phyloP scores from a whole-genome alignment of 75 land plant species.

The Adiantum capillusveneris region DNA sequence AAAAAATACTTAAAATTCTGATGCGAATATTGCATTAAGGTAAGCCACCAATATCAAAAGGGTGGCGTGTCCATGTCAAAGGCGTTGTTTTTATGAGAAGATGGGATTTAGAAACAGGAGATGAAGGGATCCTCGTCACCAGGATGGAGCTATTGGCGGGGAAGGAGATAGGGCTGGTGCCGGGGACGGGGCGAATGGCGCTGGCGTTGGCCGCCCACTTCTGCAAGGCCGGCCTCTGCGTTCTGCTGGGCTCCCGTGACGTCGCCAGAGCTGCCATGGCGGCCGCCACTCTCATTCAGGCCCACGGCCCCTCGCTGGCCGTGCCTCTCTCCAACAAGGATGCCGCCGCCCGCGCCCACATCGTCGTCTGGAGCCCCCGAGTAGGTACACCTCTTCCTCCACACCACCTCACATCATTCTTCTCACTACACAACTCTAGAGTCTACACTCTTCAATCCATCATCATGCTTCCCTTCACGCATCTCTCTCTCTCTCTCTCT shows the following conservation, averaged over 20 bases:
- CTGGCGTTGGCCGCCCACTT: not conserved
- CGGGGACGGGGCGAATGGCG: not conserved
- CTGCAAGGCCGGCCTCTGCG: not conserved
- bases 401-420: too few relatives aligned
- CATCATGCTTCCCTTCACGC: not conserved
- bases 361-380: slow-evolving; percentile 2
- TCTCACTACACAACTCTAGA: too few relatives aligned
- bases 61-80: too few relatives aligned
- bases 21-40: too few relatives aligned
- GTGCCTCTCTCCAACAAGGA: not conserved
- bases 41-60: too few relatives aligned
- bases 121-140: too few relatives aligned
- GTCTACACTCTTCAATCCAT: not conserved
- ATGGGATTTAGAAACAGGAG: too few relatives aligned
- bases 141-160: too few relatives aligned
- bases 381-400: not conserved
- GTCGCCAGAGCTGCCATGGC: not conserved
- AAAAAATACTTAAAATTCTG: too few relatives aligned
- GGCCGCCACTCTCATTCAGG: not conserved
- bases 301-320: not conserved
- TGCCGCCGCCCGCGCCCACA: not conserved
- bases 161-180: not conserved
- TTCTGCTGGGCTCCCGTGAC: not conserved
- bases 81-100: too few relatives aligned
- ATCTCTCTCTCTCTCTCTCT: too few relatives aligned